Percentiles rank a stretch among this genome's conserved stretches.
Evolutionary conservation across 257 asterid genomes (phyloP).

Genomic region (Perilla frutescens): DNA sequence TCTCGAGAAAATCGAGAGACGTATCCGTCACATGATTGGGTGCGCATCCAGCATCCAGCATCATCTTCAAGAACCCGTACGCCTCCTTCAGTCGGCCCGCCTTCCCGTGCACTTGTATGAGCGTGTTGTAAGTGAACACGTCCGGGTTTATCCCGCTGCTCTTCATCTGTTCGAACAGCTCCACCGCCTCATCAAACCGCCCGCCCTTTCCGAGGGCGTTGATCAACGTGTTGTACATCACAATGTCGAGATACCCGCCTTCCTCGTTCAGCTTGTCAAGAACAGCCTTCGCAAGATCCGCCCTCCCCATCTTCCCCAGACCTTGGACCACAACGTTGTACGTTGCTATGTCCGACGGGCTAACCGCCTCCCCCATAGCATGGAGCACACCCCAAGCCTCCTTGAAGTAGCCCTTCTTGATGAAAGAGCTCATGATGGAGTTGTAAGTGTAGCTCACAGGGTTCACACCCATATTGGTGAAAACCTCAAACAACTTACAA

Average conservation of each 20-base stretch:
- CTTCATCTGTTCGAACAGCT: constrained; percentile 77
- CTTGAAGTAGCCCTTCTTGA: constrained; percentile 87
- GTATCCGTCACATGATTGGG: constrained; percentile 96
- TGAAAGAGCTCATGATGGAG: constrained; percentile 87
- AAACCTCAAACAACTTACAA: constrained; percentile 86
- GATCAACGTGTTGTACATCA: constrained; percentile 93
- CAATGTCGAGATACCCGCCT: constrained; percentile 92
- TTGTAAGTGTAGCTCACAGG: constrained; percentile 85
- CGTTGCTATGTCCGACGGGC: constrained; percentile 83
- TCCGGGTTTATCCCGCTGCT: constrained; percentile 85
- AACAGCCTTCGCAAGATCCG: constrained; percentile 82
- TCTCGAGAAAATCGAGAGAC: constrained; percentile 73
- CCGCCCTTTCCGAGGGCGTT: constrained; percentile 90
- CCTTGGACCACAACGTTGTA: constrained; percentile 86
- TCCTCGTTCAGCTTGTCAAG: constrained; percentile 71
- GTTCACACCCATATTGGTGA: constrained; percentile 66
- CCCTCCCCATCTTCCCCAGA: constrained; percentile 88
- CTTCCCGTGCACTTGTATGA: constrained; percentile 83
- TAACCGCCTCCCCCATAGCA: constrained; percentile 68
- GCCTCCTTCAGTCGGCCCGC: constrained; percentile 83
- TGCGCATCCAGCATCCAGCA: constrained; percentile 92
- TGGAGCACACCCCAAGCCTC: constrained; percentile 86
- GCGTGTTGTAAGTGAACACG: constrained; percentile 85
- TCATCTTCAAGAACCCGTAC: constrained; percentile 71
- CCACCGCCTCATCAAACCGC: constrained; percentile 66